Conservation (phyloP, 1,139 yeast genomes). For the Saccharomyces hybrid region DNA sequence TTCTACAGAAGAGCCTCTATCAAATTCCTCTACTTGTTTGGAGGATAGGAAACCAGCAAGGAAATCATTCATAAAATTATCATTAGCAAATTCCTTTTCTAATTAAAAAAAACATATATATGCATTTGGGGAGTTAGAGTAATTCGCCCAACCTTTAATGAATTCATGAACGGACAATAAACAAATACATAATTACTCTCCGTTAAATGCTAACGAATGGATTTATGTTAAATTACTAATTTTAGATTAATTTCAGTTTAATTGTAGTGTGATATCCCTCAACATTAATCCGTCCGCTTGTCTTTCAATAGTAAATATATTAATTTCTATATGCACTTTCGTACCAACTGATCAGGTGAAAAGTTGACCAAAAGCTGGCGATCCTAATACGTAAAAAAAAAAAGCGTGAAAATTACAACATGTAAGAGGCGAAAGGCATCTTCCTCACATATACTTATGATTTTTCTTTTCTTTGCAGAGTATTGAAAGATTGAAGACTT, state of each 20-base stretch:
- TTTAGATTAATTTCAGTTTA: neutral
- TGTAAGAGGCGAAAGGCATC: neutral
- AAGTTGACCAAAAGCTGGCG: neutral
- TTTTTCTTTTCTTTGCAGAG: neutral
- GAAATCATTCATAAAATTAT: slow-evolving; percentile 23
- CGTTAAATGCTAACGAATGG: neutral
- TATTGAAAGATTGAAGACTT: neutral
- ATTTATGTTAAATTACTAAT: too few species aligned
- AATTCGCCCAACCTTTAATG: slow-evolving; percentile 1
- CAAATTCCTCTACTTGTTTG: neutral
- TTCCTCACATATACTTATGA: neutral
- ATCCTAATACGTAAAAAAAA: neutral
- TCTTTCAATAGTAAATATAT: too few species aligned
- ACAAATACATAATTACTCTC: neutral
- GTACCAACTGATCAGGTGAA: neutral
- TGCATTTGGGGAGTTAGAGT: neutral
- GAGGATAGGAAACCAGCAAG: slow-evolving; percentile 7
- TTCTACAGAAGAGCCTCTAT: neutral
- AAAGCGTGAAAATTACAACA: neutral
- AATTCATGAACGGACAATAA: slow-evolving; percentile 1
- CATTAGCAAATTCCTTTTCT: slow-evolving; percentile 22
- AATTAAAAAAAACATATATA: slow-evolving; percentile 1
- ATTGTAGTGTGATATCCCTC: too few species aligned
- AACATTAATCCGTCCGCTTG: too few species aligned
- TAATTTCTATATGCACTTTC: neutral